Evolutionary conservation across 306 rosid genomes (phyloP), one percentile per base, ranked within the genome.

Genomic region (Cucumis cinereus): DNA sequence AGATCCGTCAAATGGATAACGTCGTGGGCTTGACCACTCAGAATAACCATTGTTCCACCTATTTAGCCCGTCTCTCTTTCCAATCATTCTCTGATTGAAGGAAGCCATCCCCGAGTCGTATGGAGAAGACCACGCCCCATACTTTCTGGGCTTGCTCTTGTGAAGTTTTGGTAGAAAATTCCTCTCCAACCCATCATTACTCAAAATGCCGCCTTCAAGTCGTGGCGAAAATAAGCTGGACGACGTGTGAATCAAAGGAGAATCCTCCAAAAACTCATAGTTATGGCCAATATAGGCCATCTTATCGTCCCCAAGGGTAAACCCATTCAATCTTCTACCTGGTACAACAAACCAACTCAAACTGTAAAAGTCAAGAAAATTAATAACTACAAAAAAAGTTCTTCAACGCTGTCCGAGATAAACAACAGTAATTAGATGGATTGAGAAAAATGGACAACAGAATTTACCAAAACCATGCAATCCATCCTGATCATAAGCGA

Each of bases 311-410:
- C 88, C 85, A 56, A 60, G 79, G 22, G 87, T 82, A 60, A 77
- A 85, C 52, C 92, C 91, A 80, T 83, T 87, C 71, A 80, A 62
- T 92, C 99, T 92, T 81, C 93, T 87, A 80, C 96, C 98, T 95
- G 96, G 58, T 55, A 28, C 30, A 77, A 66, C 78, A 90, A 14
- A 79, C 38, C 77, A 63, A 88, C 74, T 76, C 5, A 67, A 38
- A 71, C 56, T 35, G 66, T 47, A 58, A 41, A 36, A 76, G 23
- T 58, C 40, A 28, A 76, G 16, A 76, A 57, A 45, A 14, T 26
- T 2, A 0, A 26, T 36, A 40, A 55, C 33, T 55, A 57, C 17
- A 66, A 59, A 78, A 73, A 60, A 79, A 81, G 62, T 14, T 56
- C 56, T n/a, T 52, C 56, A 58, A 82, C 20, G 24, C 20, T n/a